These are phyloP conservation scores for Nannizziopsis arthrosporioides DNA, from an alignment of 2,329 filamentous ascomycete genomes.

Conservation along the genomic window DNA sequence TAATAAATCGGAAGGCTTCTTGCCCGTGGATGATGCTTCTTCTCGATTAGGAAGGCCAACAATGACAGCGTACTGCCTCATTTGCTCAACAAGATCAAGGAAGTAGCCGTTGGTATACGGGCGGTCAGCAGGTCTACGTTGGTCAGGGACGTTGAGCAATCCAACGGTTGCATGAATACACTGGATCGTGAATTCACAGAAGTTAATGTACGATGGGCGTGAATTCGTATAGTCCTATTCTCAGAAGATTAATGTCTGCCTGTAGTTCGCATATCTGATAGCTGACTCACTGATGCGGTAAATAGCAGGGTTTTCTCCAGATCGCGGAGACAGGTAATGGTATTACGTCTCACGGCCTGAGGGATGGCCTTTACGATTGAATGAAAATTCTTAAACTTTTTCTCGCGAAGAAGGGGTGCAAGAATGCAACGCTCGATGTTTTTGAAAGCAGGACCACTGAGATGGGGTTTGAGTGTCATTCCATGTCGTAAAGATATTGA, in stretches of 20 bases:
- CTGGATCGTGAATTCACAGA: constrained; percentile 80
- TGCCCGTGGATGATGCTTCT: constrained; percentile 34
- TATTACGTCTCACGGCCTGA: constrained; percentile 65
- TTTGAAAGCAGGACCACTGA: constrained; percentile 59
- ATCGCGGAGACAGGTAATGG: constrained; percentile 83
- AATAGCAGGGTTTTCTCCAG: constrained; percentile 88
- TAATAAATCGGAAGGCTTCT: constrained; percentile 38
- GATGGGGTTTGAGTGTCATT: constrained; percentile 44
- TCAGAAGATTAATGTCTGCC: constrained; percentile 33
- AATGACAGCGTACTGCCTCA: constrained; percentile 76
- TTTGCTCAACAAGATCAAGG: constrained; percentile 89
- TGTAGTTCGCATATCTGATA: constrained; percentile 25
- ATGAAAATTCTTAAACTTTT: constrained; percentile 66
- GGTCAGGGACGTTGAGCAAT: constrained; percentile 73
- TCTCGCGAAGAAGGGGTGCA: constrained; percentile 62
- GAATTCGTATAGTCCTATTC: constrained; percentile 58
- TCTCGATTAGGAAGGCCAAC: constrained; percentile 59
- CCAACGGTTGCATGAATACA: constrained; percentile 84
- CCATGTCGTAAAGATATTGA: constrained; percentile 42
- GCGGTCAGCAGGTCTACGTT: constrained; percentile 69
- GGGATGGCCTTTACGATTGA: constrained; percentile 67
- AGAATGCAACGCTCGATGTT: constrained; percentile 72
- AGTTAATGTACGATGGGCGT: constrained; percentile 63
- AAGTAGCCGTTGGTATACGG: constrained; percentile 96
- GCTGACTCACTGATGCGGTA: constrained; percentile 80